Base-by-base conservation (phyloP, 2,329 filamentous ascomycete species). In the Neopestalotiopsis clavispora region DNA sequence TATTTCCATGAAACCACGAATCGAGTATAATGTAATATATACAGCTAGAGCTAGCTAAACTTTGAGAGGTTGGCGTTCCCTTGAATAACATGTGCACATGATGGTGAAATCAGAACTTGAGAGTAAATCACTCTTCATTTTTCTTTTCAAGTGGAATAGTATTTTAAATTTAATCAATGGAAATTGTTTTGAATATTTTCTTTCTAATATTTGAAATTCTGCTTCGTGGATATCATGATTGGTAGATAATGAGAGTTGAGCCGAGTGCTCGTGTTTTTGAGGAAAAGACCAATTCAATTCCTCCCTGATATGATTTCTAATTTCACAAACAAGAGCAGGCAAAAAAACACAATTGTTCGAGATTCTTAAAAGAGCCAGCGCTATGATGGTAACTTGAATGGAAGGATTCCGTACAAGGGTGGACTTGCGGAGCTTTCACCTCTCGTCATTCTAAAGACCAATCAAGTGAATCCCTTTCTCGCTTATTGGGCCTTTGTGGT, bases 401-500 rank as follows among this genome's bases (percentile, higher is more conserved):
- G n/a, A 52, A 14, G n/a, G 45, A 20, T 52, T 52, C 45, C n/a
- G 7, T 52, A 14, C 17, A 10, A 52, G 45, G 23, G 45, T 9
- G 45, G 9, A n/a, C 6, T 38, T 38, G 34, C 34, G 6, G 13
- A 4, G 57, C 57, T 59, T 9, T 23, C 30, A 7, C 23, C 23
- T 28, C 23, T 28, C 23, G 3, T 28, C 23, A 28, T 3, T 28
- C 3, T 28, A 28, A 28, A 4, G 23, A 28, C 23, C 23, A 28
- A 28, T 28, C 23, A 28, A 28, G 3, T 28, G 30, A 30, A 56
- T 56, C 17, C 14, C 49, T 4, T 5, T 17, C 10, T 23, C 9
- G 3, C 38, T 32, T 67, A 72, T 65, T 75, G 70, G 34, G 69
- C 49, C 70, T 75, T 74, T 71, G 75, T 73, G 70, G 74, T 75